Evolutionary conservation across 1,284 basidiomycete genomes (phyloP).

Genomic region (Ceratobasidium sp.): DNA sequence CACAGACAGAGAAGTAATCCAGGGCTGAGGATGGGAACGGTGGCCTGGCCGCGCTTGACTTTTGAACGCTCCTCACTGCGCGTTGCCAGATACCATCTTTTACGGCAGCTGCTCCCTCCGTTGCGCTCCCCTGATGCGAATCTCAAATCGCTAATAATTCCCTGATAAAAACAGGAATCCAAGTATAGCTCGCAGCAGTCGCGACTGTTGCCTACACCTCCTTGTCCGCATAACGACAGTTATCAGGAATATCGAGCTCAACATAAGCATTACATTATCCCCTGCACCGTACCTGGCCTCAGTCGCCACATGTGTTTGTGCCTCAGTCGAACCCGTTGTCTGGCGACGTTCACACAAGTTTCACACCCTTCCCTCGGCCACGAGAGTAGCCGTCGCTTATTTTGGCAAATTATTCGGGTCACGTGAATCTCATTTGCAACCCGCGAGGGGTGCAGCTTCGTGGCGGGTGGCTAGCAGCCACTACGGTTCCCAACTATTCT

Average conservation of each 20-base stretch:
- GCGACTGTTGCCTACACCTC: conserved; percentile 4
- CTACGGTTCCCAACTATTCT: too few species aligned
- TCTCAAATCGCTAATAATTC: not conserved
- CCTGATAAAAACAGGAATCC: conserved; percentile 8
- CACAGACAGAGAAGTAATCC: conserved; percentile 4
- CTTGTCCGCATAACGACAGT: conserved; percentile 22
- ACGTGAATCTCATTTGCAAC: not conserved
- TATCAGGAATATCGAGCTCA: not conserved
- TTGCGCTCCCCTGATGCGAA: conserved; percentile 4
- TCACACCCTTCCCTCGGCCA: not conserved
- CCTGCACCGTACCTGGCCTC: not conserved
- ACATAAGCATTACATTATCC: not conserved
- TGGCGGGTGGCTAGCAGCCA: not conserved
- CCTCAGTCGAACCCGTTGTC: not conserved
- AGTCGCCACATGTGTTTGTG: not conserved
- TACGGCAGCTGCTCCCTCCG: conserved; percentile 29
- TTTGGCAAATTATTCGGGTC: not conserved
- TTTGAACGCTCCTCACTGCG: conserved; percentile 4
- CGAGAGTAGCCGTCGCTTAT: not conserved
- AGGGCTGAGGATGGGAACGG: conserved; percentile 5
- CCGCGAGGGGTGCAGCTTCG: not conserved
- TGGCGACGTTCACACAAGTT: not conserved
- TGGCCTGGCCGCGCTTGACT: conserved; percentile 6
- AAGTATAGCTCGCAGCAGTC: conserved; percentile 29
- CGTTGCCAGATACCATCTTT: conserved; percentile 21